Evolutionary conservation across 345 rosid species (phyloP).

Genomic region (Boechera stricta): DNA sequence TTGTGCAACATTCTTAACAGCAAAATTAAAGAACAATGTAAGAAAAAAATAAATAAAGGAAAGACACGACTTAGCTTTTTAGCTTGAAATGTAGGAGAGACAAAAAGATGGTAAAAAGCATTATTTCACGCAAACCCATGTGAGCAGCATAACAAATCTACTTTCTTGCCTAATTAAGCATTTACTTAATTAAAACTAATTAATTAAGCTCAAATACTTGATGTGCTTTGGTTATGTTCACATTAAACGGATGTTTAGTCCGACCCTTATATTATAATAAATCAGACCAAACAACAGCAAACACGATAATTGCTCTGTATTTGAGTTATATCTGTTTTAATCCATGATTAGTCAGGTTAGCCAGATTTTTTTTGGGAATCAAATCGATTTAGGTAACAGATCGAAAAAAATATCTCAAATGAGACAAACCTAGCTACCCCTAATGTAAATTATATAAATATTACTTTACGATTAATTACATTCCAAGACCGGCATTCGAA

Average conservation of each 20-base stretch:
- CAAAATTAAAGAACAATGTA: constrained; percentile 16
- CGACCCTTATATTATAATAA: not conserved
- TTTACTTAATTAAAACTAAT: constrained; percentile 37
- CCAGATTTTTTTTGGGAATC: constrained; percentile 12
- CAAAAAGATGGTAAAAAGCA: constrained; percentile 48
- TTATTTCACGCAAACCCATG: constrained; percentile 52
- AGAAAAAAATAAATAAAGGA: constrained; percentile 16
- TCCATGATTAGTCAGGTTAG: constrained; percentile 5
- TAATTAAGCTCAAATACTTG: constrained; percentile 13
- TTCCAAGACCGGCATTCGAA: constrained; percentile 35
- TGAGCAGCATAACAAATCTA: constrained; percentile 51
- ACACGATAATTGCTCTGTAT: not conserved
- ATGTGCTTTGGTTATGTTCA: constrained; percentile 39
- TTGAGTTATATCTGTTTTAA: not conserved
- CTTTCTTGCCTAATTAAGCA: constrained; percentile 47
- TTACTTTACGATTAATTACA: constrained; percentile 28
- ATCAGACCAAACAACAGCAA: not conserved
- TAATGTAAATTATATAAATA: constrained; percentile 4
- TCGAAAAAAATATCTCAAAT: constrained; percentile 23
- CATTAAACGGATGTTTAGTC: constrained; percentile 17
- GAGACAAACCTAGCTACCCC: not conserved
- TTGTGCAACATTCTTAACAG: constrained; percentile 19
- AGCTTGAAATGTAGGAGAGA: constrained; percentile 49
- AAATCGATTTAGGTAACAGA: constrained; percentile 17
- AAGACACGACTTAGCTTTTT: constrained; percentile 49